Evolutionary conservation across 1,139 yeast species (phyloP).

Genomic region (Magnusiomyces suaveolens): DNA sequence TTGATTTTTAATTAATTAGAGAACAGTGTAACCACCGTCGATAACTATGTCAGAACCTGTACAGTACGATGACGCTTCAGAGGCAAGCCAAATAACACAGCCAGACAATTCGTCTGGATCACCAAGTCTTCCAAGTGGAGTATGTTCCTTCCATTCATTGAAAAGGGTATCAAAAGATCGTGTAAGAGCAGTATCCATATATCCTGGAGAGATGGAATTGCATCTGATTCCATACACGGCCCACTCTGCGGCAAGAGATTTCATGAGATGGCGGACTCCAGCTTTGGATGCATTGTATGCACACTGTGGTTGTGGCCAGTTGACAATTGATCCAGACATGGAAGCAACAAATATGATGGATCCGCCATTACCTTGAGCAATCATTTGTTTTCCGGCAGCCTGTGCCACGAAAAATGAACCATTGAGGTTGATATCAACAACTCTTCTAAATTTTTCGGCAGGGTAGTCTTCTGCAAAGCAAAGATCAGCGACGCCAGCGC

Average conservation of each 20-base stretch:
- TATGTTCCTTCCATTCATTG: slow-evolving; percentile 48
- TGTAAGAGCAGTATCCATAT: slow-evolving; percentile 49
- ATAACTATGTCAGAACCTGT: slow-evolving; percentile 59
- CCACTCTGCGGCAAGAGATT: slow-evolving; percentile 52
- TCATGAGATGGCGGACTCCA: slow-evolving; percentile 46
- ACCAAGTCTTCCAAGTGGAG: slow-evolving; percentile 62
- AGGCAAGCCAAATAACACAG: slow-evolving; percentile 57
- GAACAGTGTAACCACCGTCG: slow-evolving; percentile 55
- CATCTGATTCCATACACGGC: slow-evolving; percentile 45
- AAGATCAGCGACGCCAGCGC: slow-evolving; percentile 75
- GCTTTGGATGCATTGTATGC: slow-evolving; percentile 51
- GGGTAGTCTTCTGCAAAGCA: slow-evolving; percentile 78
- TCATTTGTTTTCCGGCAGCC: slow-evolving; percentile 66
- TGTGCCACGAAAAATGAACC: slow-evolving; percentile 67
- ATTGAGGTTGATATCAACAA: slow-evolving; percentile 65
- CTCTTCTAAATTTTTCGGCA: slow-evolving; percentile 60
- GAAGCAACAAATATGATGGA: slow-evolving; percentile 53
- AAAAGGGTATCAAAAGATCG: slow-evolving; percentile 41
- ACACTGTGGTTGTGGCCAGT: slow-evolving; percentile 56
- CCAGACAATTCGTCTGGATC: slow-evolving; percentile 60
- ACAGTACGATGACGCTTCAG: slow-evolving; percentile 53
- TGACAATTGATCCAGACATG: slow-evolving; percentile 57
- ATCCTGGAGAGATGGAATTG: slow-evolving; percentile 50
- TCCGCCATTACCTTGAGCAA: slow-evolving; percentile 41
- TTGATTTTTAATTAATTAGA: no score